A percentile compares a stretch with the other conserved stretches of the same genome.
Conservation (phyloP, 257 asterid species). For the Ilex aquifolium region DNA sequence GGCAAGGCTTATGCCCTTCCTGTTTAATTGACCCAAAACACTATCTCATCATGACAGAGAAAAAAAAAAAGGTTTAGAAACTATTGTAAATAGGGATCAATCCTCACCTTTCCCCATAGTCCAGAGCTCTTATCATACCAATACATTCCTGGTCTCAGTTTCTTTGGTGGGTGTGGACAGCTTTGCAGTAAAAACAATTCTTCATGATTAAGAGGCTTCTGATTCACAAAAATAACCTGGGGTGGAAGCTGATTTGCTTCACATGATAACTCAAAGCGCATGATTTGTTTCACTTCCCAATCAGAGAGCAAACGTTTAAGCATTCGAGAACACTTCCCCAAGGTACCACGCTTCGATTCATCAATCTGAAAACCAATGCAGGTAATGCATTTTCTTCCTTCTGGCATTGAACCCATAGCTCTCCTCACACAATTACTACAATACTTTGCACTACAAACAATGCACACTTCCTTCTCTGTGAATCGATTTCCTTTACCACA, state of each 20-base stretch:
- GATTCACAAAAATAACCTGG: slow-evolving; percentile 49
- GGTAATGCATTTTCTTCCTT: slow-evolving; percentile 80
- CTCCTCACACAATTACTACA: slow-evolving; percentile 69
- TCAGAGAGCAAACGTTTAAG: slow-evolving; percentile 44
- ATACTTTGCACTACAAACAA: slow-evolving; percentile 77
- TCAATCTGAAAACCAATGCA: slow-evolving; percentile 55
- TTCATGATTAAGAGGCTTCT: slow-evolving; percentile 37
- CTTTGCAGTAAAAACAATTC: slow-evolving; percentile 56
- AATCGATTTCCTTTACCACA: slow-evolving; percentile 53
- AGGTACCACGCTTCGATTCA: slow-evolving; percentile 52
- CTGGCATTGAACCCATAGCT: slow-evolving; percentile 98
- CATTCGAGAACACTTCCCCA: slow-evolving; percentile 72
- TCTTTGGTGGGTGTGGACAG: slow-evolving; percentile 81
- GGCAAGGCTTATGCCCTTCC: slow-evolving; percentile 84
- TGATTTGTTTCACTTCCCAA: slow-evolving; percentile 37
- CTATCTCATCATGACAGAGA: no score
- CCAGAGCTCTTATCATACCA: slow-evolving; percentile 95
- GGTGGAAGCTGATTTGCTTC: slow-evolving; percentile 76
- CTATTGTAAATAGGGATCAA: neutral
- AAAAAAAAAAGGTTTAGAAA: no score
- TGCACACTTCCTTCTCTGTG: slow-evolving; percentile 59
- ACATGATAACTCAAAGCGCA: slow-evolving; percentile 53
- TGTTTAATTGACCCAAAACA: slow-evolving; percentile 27
- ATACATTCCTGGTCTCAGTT: slow-evolving; percentile 71
- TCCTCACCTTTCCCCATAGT: slow-evolving; percentile 89